These are phyloP conservation scores for Talaromyces sp. DNA, from an alignment of 2,329 filamentous ascomycete species.

Conservation along the genomic window DNA sequence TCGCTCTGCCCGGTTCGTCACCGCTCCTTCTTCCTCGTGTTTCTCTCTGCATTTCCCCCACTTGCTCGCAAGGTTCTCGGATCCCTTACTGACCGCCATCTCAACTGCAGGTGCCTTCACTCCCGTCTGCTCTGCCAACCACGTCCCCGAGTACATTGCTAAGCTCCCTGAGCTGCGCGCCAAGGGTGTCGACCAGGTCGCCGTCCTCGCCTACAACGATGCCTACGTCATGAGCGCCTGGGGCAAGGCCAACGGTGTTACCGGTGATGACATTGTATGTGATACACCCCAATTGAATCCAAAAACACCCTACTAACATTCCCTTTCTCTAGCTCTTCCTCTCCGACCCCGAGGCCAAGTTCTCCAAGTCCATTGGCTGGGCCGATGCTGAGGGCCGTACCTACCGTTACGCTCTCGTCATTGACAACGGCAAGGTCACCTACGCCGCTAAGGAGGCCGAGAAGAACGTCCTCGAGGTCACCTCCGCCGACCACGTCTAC, in stretches of 20 bases:
- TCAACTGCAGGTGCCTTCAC: constrained; percentile 71
- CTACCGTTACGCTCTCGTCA: constrained; percentile 75
- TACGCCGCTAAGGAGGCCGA: constrained; percentile 75
- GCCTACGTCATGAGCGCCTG: constrained; percentile 84
- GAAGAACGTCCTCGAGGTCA: constrained; percentile 46
- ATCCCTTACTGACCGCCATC: constrained; percentile 22
- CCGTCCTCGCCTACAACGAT: constrained; percentile 84
- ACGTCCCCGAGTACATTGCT: constrained; percentile 78
- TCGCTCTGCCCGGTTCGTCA: constrained; percentile 64
- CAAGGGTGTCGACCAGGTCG: constrained; percentile 81
- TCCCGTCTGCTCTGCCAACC: constrained; percentile 78
- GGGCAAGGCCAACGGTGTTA: constrained; percentile 83
- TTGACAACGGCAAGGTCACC: constrained; percentile 80
- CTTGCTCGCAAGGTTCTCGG: not conserved
- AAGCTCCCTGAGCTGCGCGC: constrained; percentile 70
- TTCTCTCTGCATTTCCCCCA: not conserved
- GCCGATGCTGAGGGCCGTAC: constrained; percentile 70
- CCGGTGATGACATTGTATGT: constrained; percentile 68
- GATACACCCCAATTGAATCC: not conserved
- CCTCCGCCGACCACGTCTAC: constrained; percentile 51
- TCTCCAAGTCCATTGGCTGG: constrained; percentile 80
- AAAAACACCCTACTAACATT: not conserved
- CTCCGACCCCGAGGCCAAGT: constrained; percentile 70
- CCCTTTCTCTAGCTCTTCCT: constrained; percentile 65
- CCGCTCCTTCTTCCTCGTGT: constrained; percentile 9